Evolutionary conservation across 1,284 basidiomycete genomes (phyloP).

Genomic region (Puccinia triticina): DNA sequence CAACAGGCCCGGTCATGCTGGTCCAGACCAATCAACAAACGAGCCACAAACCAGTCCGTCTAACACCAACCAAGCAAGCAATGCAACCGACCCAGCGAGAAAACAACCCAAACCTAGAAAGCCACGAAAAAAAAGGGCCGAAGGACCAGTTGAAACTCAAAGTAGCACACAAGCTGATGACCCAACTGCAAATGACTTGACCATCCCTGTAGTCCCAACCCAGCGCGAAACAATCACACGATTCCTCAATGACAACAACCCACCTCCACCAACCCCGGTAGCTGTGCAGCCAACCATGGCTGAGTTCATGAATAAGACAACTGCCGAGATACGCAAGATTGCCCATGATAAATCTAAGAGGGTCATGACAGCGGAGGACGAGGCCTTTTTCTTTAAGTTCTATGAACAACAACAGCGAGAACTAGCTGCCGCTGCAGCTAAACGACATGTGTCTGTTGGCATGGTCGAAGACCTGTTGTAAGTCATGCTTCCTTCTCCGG

Average conservation of each 20-base stretch:
- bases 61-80: too few relatives aligned
- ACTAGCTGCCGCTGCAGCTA: not conserved
- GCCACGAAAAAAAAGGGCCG: too few relatives aligned
- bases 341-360: not conserved
- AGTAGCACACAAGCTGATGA: too few relatives aligned
- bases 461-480: conserved; percentile 13
- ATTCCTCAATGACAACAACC: not conserved
- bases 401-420: not conserved
- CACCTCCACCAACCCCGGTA: not conserved
- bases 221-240: not conserved
- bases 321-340: not conserved
- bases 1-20: too few relatives aligned
- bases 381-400: conserved; percentile 10
- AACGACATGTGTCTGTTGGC: not conserved
- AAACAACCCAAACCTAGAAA: too few relatives aligned
- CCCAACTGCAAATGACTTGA: too few relatives aligned
- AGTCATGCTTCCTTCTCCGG: not conserved
- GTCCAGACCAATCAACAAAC: too few relatives aligned
- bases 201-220: too few relatives aligned
- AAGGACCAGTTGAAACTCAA: too few relatives aligned
- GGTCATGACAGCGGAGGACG: not conserved
- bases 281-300: not conserved
- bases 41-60: too few relatives aligned
- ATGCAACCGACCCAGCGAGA: too few relatives aligned
- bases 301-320: not conserved